phyloP scores from a whole-genome alignment of 768 basidiomycete genomes.

The Hericium alpestre region DNA sequence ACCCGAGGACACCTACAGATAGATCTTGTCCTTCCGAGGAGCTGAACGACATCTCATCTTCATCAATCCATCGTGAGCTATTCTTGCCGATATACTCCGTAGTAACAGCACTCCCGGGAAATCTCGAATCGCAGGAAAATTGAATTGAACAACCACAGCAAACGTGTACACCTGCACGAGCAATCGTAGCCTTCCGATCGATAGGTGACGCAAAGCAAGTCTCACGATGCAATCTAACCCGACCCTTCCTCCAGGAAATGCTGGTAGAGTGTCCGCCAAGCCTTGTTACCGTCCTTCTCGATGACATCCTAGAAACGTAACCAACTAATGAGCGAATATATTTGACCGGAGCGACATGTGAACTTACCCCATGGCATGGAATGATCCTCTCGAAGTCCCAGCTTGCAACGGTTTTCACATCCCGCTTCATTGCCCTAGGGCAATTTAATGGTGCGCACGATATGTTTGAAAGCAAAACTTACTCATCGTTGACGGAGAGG shows the following conservation, averaged over 20 bases:
- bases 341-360: neutral
- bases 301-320: conserved; percentile 30
- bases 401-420: conserved; percentile 49
- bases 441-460: neutral
- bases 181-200: neutral
- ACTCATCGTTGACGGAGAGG: conserved; percentile 3
- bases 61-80: no score
- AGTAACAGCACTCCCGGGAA: no score
- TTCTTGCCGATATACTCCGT: no score
- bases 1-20: no score
- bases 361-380: conserved; percentile 53
- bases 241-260: conserved; percentile 8
- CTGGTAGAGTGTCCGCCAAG: conserved; percentile 24
- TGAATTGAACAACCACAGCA: no score
- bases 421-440: conserved; percentile 44
- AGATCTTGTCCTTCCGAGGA: no score
- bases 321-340: neutral
- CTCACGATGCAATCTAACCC: neutral
- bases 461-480: neutral
- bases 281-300: conserved; percentile 35
- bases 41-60: no score
- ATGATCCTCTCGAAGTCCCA: conserved; percentile 75
- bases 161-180: no score
- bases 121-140: no score
- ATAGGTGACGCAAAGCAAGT: neutral